These are phyloP conservation scores for Schwanniomyces sp. DNA, from an alignment of 805 yeast species.

Conservation along the genomic window DNA sequence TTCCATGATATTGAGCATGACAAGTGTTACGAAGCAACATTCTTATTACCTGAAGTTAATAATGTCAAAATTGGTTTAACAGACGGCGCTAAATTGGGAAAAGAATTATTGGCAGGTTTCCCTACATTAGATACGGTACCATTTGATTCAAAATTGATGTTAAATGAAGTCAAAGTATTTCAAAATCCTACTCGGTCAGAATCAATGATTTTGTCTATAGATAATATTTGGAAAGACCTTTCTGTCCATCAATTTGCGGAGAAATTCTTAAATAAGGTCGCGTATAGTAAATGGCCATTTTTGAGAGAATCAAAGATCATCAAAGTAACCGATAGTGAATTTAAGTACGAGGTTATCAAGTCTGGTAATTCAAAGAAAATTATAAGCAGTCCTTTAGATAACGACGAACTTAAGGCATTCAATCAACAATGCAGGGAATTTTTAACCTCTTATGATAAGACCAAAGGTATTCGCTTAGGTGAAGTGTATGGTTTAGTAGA, in stretches of 20 bases:
- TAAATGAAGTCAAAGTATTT: constrained; percentile 72
- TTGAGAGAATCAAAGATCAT: constrained; percentile 75
- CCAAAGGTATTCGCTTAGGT: constrained; percentile 63
- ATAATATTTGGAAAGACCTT: constrained; percentile 53
- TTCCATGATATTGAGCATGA: constrained; percentile 79
- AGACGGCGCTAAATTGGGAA: constrained; percentile 67
- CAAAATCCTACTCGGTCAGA: constrained; percentile 83
- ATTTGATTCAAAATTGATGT: constrained; percentile 51
- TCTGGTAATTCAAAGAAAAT: constrained; percentile 20
- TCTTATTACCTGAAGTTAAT: constrained; percentile 49
- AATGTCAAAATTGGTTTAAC: constrained; percentile 55
- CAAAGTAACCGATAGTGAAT: constrained; percentile 55
- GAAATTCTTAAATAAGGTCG: constrained; percentile 57
- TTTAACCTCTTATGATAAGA: constrained; percentile 46
- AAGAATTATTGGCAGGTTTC: constrained; percentile 81
- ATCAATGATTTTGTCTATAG: constrained; percentile 68
- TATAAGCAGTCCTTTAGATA: constrained; percentile 34
- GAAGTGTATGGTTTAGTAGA: constrained; percentile 58
- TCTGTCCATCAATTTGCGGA: constrained; percentile 65
- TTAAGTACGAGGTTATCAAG: constrained; percentile 45
- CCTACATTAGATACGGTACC: constrained; percentile 79
- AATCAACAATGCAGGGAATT: constrained; percentile 33
- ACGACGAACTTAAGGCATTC: constrained; percentile 51
- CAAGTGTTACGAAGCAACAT: constrained; percentile 68
- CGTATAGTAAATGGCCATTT: constrained; percentile 89